These are phyloP conservation scores for Vicia villosa DNA, from an alignment of 306 rosid species.

Conservation along the genomic window DNA sequence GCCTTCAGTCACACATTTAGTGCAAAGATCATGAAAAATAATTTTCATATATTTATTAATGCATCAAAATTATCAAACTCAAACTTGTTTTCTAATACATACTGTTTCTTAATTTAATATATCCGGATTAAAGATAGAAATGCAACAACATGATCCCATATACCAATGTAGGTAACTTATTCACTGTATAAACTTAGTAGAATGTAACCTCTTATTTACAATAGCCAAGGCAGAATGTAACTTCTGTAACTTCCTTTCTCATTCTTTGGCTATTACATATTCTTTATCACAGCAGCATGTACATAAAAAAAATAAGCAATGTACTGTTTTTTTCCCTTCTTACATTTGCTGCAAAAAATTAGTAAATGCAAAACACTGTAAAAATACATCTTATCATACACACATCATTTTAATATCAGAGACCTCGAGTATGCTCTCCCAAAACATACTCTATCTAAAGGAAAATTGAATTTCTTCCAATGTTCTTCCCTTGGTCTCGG, in stretches of 20 bases:
- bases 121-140: background rate
- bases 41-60: background rate
- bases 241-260: background rate
- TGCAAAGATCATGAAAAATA: background rate
- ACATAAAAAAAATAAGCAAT: background rate
- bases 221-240: too few relatives aligned
- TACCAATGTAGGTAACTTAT: background rate
- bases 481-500: constrained; percentile 87
- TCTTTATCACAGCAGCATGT: background rate
- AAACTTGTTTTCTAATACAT: background rate
- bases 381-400: constrained; percentile 24
- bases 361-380: constrained; percentile 6
- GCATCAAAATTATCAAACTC: background rate
- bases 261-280: constrained; percentile 3
- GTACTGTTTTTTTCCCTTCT: background rate
- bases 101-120: background rate
- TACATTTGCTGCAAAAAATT: background rate
- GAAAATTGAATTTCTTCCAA: constrained; percentile 84
- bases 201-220: constrained; percentile 55
- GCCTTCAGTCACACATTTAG: background rate
- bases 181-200: constrained; percentile 36
- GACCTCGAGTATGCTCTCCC: constrained; percentile 3
- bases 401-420: constrained; percentile 10
- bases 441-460: constrained; percentile 52
- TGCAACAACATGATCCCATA: background rate